Percentiles rank a stretch among this genome's conserved stretches.
Conservation (phyloP, 1,284 basidiomycete genomes). For the Ustilago sp. region DNA sequence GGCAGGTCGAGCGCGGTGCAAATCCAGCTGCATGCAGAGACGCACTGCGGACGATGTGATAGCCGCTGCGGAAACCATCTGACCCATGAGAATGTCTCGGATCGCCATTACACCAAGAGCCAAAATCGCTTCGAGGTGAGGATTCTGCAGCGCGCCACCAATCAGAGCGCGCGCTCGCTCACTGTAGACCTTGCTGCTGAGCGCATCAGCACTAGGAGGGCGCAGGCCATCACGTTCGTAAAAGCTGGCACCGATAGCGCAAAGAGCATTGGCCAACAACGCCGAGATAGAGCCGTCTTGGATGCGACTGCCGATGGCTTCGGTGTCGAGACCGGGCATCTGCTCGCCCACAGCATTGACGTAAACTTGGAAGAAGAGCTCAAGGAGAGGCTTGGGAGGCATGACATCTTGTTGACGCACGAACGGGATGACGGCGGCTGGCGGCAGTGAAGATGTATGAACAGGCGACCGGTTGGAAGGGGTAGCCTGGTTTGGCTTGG, state of each 20-base stretch:
- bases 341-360: slow-evolving; percentile 31
- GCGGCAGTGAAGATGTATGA: slow-evolving; percentile 9
- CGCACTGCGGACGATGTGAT: slow-evolving; percentile 36
- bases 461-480: slow-evolving; percentile 5
- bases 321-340: slow-evolving; percentile 45
- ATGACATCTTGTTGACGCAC: slow-evolving; percentile 35
- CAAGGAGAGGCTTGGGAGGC: slow-evolving; percentile 21
- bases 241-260: slow-evolving; percentile 35
- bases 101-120: slow-evolving; percentile 43
- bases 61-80: slow-evolving; percentile 29
- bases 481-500: neutral
- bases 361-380: slow-evolving; percentile 35
- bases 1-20: slow-evolving; percentile 29
- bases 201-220: slow-evolving; percentile 4
- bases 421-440: slow-evolving; percentile 20
- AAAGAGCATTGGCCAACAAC: slow-evolving; percentile 44
- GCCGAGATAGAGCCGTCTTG: slow-evolving; percentile 34
- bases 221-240: slow-evolving; percentile 29
- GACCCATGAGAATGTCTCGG: slow-evolving; percentile 36
- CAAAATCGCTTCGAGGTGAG: slow-evolving; percentile 38
- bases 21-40: slow-evolving; percentile 40
- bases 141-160: slow-evolving; percentile 27
- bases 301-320: slow-evolving; percentile 25
- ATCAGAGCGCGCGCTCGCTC: slow-evolving; percentile 38
- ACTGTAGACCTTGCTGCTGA: slow-evolving; percentile 36